Conservation (phyloP, 2,329 filamentous ascomycete genomes). For the Xylariaceae sp. region DNA sequence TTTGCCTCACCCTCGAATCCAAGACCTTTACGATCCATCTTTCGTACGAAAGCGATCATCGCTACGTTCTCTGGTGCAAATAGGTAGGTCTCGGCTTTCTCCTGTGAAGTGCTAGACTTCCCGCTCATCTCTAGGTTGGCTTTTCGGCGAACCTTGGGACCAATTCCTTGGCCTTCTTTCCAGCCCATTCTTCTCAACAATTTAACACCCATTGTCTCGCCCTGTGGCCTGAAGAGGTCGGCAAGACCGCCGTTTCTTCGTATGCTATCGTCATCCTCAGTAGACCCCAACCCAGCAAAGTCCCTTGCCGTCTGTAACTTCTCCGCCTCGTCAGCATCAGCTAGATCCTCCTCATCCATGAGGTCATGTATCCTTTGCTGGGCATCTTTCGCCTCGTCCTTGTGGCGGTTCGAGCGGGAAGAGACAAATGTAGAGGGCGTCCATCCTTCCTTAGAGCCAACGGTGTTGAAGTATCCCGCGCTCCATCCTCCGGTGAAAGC, state of each 20-base stretch:
- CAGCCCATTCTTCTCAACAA: constrained; percentile 91
- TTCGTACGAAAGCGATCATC: constrained; percentile 63
- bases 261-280: constrained; percentile 50
- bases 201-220: constrained; percentile 83
- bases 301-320: constrained; percentile 67
- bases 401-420: constrained; percentile 73
- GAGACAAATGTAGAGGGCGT: constrained; percentile 88
- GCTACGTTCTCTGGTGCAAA: constrained; percentile 81
- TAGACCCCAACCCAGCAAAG: constrained; percentile 73
- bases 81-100: constrained; percentile 54
- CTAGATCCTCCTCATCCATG: constrained; percentile 96
- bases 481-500: constrained; percentile 96
- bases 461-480: constrained; percentile 97
- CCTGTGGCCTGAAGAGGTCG: constrained; percentile 66
- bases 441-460: constrained; percentile 98
- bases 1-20: constrained; percentile 60
- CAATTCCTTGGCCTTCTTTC: constrained; percentile 89
- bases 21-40: constrained; percentile 66
- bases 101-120: constrained; percentile 35
- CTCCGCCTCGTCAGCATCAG: constrained; percentile 75
- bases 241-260: constrained; percentile 55
- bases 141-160: constrained; percentile 74
- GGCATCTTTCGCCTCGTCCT: constrained; percentile 43
- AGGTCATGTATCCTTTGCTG: constrained; percentile 78
- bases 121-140: constrained; percentile 59